Percentiles rank a stretch among this genome's conserved stretches.
phyloP scores from a whole-genome alignment of 352 stramenopile genomes.

The Pseudoperonospora humuli region DNA sequence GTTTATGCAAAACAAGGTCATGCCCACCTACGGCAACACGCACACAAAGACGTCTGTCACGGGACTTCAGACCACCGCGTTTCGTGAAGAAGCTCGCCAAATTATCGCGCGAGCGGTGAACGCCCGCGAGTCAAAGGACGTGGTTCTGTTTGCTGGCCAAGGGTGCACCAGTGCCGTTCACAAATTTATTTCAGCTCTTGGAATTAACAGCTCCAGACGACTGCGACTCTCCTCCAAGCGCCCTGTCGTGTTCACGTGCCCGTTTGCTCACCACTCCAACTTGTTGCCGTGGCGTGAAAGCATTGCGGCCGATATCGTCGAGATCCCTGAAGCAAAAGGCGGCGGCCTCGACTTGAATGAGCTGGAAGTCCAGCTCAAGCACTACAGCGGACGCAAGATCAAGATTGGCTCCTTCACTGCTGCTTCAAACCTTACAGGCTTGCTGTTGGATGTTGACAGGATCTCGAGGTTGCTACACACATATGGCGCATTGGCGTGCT shows the following conservation, averaged over 20 bases:
- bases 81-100: constrained; percentile 92
- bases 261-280: constrained; percentile 97
- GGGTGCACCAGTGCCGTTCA: constrained; percentile 79
- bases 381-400: constrained; percentile 40
- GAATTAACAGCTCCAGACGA: constrained; percentile 29
- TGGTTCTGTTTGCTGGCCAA: constrained; percentile 92
- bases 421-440: constrained; percentile 93
- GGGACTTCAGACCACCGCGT: constrained; percentile 84
- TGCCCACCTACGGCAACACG: constrained; percentile 96
- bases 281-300: constrained; percentile 94
- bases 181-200: constrained; percentile 71
- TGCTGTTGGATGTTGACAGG: constrained; percentile 83
- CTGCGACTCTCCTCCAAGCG: constrained; percentile 20
- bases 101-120: constrained; percentile 88
- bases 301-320: constrained; percentile 57
- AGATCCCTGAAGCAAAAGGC: constrained; percentile 48
- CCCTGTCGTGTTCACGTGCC: constrained; percentile 87
- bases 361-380: constrained; percentile 39
- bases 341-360: constrained; percentile 51
- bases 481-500: constrained; percentile 89
- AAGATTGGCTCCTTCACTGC: constrained; percentile 89
- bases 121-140: constrained; percentile 83
- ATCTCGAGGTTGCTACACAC: constrained; percentile 87
- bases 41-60: constrained; percentile 88
- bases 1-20: constrained; percentile 83